Evolutionary conservation across 1,284 basidiomycete genomes (phyloP).

Genomic region (Leccinum pachyderme): DNA sequence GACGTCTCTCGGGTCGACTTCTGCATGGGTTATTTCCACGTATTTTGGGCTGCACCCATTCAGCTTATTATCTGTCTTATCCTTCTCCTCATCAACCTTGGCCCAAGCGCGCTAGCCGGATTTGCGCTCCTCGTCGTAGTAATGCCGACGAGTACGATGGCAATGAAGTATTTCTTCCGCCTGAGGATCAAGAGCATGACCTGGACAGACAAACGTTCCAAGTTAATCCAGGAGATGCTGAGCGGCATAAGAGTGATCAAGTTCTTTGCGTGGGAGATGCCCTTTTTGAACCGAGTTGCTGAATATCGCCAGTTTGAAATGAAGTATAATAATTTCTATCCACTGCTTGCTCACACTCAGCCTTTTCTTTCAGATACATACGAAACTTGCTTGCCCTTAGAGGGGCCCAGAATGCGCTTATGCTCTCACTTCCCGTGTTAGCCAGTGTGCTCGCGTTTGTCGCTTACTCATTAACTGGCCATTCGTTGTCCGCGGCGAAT

Average conservation of each 20-base stretch:
- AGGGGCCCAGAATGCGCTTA: constrained; percentile 63
- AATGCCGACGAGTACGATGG: constrained; percentile 61
- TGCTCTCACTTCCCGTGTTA: constrained; percentile 73
- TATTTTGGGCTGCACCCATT: not conserved
- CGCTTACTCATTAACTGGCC: constrained; percentile 72
- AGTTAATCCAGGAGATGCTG: constrained; percentile 80
- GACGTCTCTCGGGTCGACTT: not conserved
- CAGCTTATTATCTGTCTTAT: not conserved
- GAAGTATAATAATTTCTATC: constrained; percentile 38
- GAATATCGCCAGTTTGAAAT: constrained; percentile 77
- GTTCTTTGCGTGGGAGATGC: constrained; percentile 79
- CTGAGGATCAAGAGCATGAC: constrained; percentile 79
- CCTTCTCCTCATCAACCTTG: constrained; percentile 37
- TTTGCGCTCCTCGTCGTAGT: constrained; percentile 77
- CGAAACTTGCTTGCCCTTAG: constrained; percentile 74
- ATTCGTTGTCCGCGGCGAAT: constrained; percentile 63
- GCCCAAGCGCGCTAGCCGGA: constrained; percentile 80
- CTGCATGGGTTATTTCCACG: not conserved
- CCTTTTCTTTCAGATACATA: constrained; percentile 52
- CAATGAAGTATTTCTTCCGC: constrained; percentile 76
- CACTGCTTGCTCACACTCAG: too few species aligned
- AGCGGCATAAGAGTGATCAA: constrained; percentile 90
- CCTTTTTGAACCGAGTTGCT: constrained; percentile 71
- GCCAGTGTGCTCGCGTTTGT: constrained; percentile 87
- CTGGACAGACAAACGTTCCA: constrained; percentile 90